Base-by-base conservation (phyloP, 129 eudicot species). In the Glebionis coronaria region DNA sequence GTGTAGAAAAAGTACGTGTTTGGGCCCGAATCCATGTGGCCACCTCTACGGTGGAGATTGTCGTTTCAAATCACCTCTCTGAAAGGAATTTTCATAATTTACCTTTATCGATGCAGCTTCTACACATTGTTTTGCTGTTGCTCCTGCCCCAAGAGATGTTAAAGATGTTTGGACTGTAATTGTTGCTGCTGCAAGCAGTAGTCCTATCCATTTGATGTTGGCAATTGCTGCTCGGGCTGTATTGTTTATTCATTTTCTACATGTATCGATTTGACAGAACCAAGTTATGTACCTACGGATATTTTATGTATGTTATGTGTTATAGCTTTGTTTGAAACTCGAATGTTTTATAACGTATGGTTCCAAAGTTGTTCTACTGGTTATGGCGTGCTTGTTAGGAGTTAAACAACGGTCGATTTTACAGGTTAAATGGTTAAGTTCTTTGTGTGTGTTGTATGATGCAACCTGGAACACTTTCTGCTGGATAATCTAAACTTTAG, bases 91-190 rank as follows among this genome's bases (percentile, higher is more conserved):
- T 51, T 16, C 15, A 73, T 56, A 52, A 18, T 74, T 19, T 8
- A 56, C 19, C 44, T 14, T 5, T 53, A 44, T 76, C 67, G 35
- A 13, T 76, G 80, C 85, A 82, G 90, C 65, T 74, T 79, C 56
- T 87, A 81, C 74, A 70, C 87, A 16, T 3, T 79, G 80, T 87
- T 81, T 59, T 84, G 90, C 81, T 77, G 83, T 73, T 84, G 80
- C 16, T 84, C 81, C 61, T 84, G 85, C 69, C 78, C 62, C 5
- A 77, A 81, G 79, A 63, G 69, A 35, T 78, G 83, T 52, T 75
- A 68, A 55, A 69, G 86, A 40, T 84, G 86, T 54, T 59, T 81
- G 81, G 82, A 71, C 40, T 40, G 78, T 35, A 21, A 29, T 66
- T 84, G 85, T 67, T 70, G 83, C 66, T 56, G 75, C 45, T 82